Base-by-base conservation (phyloP, 2,329 filamentous ascomycete genomes). In the Xylariaceae sp. region DNA sequence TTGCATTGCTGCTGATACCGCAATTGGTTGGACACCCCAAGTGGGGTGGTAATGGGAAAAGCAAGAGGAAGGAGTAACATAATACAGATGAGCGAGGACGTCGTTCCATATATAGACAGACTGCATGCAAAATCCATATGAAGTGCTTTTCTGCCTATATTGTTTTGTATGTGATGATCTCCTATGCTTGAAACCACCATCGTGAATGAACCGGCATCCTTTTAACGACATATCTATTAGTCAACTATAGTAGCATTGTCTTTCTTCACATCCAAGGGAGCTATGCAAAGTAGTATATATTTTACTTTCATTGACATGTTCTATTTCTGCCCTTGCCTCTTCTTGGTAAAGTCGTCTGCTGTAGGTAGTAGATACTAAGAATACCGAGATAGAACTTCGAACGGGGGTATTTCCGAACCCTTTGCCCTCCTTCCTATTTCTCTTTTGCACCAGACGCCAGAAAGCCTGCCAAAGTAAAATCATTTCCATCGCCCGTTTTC, bases 401-500 rank as follows among this genome's bases (percentile, higher is more conserved):
- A 58, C 49, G 50, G 62, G 59, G 63, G 63, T 65, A 65, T 65
- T 64, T 64, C 60, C 62, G 45, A 60, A 56, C 52, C 53, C 36
- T 31, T 46, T 58, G 19, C 29, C 28, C 23, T 23, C 26, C 19
- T 12, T 19, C 33, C 36, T 4, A 11, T 23, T 36, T 21, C 9
- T 21, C 17, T 23, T 41, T 26, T 23, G 14, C 33, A 6, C 19
- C 23, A 16, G 24, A 58, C 36, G 37, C 55, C 51, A 50, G 19
- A 45, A 58, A 55, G 37, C 50, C 55, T 21, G 21, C 53, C 53
- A 3, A 31, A 24, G 19, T 19, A 14, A 19, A 33, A 44, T 16
- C 43, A 11, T 33, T 43, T 29, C 39, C 43, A 28, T 16, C 29
- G n/a, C n/a, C 41, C 33, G 14, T 34, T 40, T 41, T 40, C 26